Evolutionary conservation across 495 filamentous ascomycete species (phyloP).

Genomic region (Monascus purpureus): DNA sequence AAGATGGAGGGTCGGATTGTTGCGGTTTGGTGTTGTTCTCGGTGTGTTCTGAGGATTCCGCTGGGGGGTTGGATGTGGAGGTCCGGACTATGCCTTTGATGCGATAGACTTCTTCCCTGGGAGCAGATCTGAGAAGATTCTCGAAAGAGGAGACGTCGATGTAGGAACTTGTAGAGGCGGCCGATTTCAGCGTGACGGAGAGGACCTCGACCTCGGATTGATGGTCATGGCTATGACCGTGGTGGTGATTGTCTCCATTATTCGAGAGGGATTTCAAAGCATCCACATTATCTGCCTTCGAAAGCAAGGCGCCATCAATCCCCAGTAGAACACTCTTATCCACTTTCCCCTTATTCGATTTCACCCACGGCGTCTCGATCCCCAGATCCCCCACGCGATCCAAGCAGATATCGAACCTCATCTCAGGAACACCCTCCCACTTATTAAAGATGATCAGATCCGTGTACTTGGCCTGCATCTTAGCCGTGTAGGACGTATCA

Average conservation of each 20-base stretch:
- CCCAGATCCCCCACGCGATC: slow-evolving; percentile 82
- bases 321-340: slow-evolving; percentile 68
- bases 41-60: slow-evolving; percentile 38
- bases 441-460: slow-evolving; percentile 93
- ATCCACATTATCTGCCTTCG: slow-evolving; percentile 23
- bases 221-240: slow-evolving; percentile 32
- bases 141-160: slow-evolving; percentile 54
- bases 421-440: slow-evolving; percentile 66
- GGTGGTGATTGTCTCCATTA: slow-evolving; percentile 3
- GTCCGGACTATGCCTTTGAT: slow-evolving; percentile 74
- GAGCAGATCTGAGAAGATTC: slow-evolving; percentile 49
- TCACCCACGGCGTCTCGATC: slow-evolving; percentile 65
- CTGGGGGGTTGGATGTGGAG: slow-evolving; percentile 37
- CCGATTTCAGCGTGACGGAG: slow-evolving; percentile 48
- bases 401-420: slow-evolving; percentile 62
- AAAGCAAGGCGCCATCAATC: slow-evolving; percentile 67
- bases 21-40: slow-evolving; percentile 9
- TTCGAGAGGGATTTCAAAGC: not conserved
- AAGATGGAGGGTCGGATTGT: not conserved
- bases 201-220: slow-evolving; percentile 85
- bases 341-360: slow-evolving; percentile 64
- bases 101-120: slow-evolving; percentile 86
- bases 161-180: slow-evolving; percentile 12
- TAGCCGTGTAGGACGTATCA: slow-evolving; percentile 79
- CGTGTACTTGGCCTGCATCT: slow-evolving; percentile 75